Percentiles rank a stretch among this genome's conserved stretches.
phyloP scores from a whole-genome alignment of 2,329 filamentous ascomycete genomes.

The Sporothrix luriei region DNA sequence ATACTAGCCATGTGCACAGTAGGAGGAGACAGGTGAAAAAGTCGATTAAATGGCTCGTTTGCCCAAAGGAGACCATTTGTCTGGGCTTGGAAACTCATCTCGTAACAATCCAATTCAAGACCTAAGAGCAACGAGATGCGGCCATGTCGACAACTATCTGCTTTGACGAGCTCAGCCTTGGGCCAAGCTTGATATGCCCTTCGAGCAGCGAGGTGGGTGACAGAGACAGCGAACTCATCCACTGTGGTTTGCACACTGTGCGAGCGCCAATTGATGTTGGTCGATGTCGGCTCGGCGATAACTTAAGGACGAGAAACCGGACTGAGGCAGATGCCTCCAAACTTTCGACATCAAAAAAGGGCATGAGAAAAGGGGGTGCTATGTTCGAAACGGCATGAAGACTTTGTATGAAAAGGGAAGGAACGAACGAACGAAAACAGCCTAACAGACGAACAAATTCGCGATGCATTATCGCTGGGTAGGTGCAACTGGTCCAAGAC shows the following conservation, averaged over 20 bases:
- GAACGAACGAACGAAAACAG: background rate
- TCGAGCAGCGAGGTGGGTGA: background rate
- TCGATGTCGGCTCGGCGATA: background rate
- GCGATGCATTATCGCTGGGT: background rate
- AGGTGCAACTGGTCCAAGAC: background rate
- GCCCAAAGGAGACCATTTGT: no score
- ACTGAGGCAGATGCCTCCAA: background rate
- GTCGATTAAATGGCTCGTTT: no score
- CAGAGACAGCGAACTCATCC: background rate
- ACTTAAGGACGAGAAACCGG: background rate
- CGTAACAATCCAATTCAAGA: no score
- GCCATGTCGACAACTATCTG: no score
- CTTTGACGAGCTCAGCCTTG: no score
- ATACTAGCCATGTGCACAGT: no score
- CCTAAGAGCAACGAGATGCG: no score
- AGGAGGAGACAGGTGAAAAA: no score
- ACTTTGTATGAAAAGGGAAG: background rate
- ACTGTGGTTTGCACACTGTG: background rate
- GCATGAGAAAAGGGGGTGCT: no score
- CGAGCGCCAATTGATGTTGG: background rate
- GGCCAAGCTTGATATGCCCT: background rate
- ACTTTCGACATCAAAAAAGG: background rate
- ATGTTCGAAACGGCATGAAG: background rate
- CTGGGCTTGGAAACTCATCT: no score
- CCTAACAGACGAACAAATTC: background rate